Evolutionary conservation across 2,329 filamentous ascomycete species (phyloP), one percentile per base, ranked within the genome.

Genomic region (Fusarium albosuccineum): DNA sequence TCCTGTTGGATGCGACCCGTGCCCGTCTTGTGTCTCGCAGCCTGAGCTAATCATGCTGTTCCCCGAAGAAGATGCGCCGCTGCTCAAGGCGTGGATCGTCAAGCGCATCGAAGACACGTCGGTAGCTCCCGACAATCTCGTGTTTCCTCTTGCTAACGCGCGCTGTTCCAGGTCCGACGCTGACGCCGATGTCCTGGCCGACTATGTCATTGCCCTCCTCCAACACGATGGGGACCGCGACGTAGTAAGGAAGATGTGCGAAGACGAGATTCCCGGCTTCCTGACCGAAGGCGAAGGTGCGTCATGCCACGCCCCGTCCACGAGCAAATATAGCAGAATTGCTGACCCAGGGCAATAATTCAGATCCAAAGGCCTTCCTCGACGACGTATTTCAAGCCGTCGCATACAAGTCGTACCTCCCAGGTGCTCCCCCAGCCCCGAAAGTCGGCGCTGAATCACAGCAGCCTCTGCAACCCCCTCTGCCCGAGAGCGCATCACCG

Each of bases 141-240:
- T 56, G 37, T 66, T 9, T 64, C 45, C 41, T 56, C 64, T 37
- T 16, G 52, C 62, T 68, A 42, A 73, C 61, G 42, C 11, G 17
- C 22, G 22, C 22, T 27, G 17, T 53, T 70, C 46, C 66, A 93
- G 91, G 54, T 92, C 91, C 29, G 92, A 94, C 73, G 92, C 91
- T 51, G 92, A 96, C 75, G 87, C 90, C 33, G 92, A 94, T 73
- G 91, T 95, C 6, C 88, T 96, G 4, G 92, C 92, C 46, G 92
- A 96, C 72, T 96, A 94, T 75, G 90, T 95, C n/a, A 84, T 94
- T 64, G 92, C 91, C 7, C 85, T 96, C 17, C 81, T 95, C 45
- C 87, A 87, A 66, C 89, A 91, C 64, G 91, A 93, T 67, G 90
- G 90, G 64, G 83, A 88, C 51, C 81, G 85, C 40, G 83, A 85